Evolutionary conservation across 805 yeast genomes (phyloP), one percentile per base, ranked within the genome.

Genomic region (Yarrowia osloensis): DNA sequence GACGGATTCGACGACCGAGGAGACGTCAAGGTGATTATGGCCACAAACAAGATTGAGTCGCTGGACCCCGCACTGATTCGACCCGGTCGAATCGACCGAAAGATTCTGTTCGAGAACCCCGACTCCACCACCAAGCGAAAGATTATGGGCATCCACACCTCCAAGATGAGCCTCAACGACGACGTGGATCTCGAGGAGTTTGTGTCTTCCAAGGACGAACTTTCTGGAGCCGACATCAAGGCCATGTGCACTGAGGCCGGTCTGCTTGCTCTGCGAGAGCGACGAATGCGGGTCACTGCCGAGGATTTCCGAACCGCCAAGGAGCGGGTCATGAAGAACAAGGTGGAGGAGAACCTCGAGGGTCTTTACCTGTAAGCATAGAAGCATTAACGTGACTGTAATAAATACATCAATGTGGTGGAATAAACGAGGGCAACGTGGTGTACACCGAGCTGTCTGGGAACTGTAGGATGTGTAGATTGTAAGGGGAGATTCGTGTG

Each of bases 241-340:
- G 98, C 98, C 67, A 91, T 94, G 70, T 92, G 98, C 77, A 93
- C 98, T 0, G 98, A 94, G 77, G 98, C 98, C 1, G 98, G 98
- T 67, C 83, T 94, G 80, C 84, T 92, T 74, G 98, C 98, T 1
- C 82, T 94, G 75, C 88, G 98, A 78, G 98, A 94, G 78, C 88
- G 98, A 79, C 86, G 98, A 80, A 94, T 94, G 97, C 96, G 92
- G 80, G 98, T 94, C 44, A 91, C 94, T 39, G 95, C 93, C 31
- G 91, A 90, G 69, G 99, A 94, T 77, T 94, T 94, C 81, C 88
- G 89, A 77, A 87, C 87, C 71, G 99, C 97, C 15, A 90, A 92
- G 81, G 98, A 94, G 78, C 86, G 97, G 73, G 97, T 94, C 62
- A 84, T 94, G 85, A 94, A 94, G 85, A 94, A 93, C 77, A 94